phyloP scores from a whole-genome alignment of 2,329 filamentous ascomycete species.

The Lasiodiplodia gonubiensis region DNA sequence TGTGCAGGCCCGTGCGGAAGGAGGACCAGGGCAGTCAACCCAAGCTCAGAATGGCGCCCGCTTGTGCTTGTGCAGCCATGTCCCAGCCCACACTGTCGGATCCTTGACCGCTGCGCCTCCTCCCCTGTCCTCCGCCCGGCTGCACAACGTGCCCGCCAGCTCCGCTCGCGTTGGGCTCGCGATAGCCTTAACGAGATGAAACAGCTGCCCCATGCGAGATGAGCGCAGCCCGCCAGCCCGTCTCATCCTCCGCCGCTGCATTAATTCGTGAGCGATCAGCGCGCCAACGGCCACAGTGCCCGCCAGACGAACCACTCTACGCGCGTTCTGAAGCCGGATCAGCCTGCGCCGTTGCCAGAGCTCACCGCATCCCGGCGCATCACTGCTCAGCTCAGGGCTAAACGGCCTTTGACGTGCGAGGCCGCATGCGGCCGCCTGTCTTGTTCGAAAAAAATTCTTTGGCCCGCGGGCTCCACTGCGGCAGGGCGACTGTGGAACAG shows the following conservation, averaged over 20 bases:
- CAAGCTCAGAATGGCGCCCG: conserved; percentile 6
- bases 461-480: conserved; percentile 10
- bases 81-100: conserved; percentile 24
- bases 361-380: conserved; percentile 11
- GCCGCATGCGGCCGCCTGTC: conserved; percentile 13
- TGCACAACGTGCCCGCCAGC: conserved; percentile 22
- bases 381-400: conserved; percentile 10
- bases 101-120: conserved; percentile 23
- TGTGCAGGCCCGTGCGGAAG: conserved; percentile 1
- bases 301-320: conserved; percentile 15
- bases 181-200: conserved; percentile 28
- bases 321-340: conserved; percentile 4
- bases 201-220: conserved; percentile 27
- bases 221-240: conserved; percentile 19
- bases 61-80: conserved; percentile 6
- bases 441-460: conserved; percentile 14
- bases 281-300: neutral
- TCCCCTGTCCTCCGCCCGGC: conserved; percentile 19
- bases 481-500: conserved; percentile 7
- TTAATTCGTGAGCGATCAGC: conserved; percentile 4
- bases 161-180: conserved; percentile 6
- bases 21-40: conserved; percentile 1
- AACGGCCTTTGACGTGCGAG: conserved; percentile 1
- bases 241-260: conserved; percentile 12
- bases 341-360: conserved; percentile 12